Base-by-base conservation (phyloP, 106 monocot species). In the Acorus calamus region DNA sequence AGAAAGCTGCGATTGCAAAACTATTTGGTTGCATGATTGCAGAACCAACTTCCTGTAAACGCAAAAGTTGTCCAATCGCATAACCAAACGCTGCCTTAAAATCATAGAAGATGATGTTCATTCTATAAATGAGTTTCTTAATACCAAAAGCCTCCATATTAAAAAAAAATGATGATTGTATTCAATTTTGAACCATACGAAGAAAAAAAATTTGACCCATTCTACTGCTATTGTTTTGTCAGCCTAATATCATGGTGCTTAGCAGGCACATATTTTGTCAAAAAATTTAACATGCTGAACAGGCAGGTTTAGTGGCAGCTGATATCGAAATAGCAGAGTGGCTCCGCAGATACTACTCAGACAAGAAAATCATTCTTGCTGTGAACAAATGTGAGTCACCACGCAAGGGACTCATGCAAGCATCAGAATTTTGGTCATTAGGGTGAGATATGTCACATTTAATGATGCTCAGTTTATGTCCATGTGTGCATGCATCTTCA, bases 301-400 rank as follows among this genome's bases (percentile, higher is more conserved):
- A 96, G 94, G 82, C 84, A 76, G 90, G 90, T 54, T 77, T 85
- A 49, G 71, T 87, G 65, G 78, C 82, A 69, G 87, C 90, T 56
- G 94, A 96, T 53, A 76, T 84, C 52, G 94, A 96, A 79, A 96
- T 96, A 67, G 79, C 94, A 51, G 75, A 91, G 44, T 96, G 96
- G 96, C 68, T 96, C 49, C 84, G 96, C 6, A 90, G 81, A 74
- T 76, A 77, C 69, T 87, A 85, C 66, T 91, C 91, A 10, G 57
- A 79, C 12, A 96, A 80, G 74, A 72, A 64, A 53, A 80, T 88
- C 43, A 81, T 96, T 65, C 91, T 96, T 80, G 96, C 96, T 68
- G 96, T 96, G 11, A 96, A 96, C 62, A 96, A 96, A 70, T 96
- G 96, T 69, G 96, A 91, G 52, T 96, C 96, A 72, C 96, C 96